Conservation (phyloP, 129 eudicot genomes). For the Smallanthus sonchifolius region DNA sequence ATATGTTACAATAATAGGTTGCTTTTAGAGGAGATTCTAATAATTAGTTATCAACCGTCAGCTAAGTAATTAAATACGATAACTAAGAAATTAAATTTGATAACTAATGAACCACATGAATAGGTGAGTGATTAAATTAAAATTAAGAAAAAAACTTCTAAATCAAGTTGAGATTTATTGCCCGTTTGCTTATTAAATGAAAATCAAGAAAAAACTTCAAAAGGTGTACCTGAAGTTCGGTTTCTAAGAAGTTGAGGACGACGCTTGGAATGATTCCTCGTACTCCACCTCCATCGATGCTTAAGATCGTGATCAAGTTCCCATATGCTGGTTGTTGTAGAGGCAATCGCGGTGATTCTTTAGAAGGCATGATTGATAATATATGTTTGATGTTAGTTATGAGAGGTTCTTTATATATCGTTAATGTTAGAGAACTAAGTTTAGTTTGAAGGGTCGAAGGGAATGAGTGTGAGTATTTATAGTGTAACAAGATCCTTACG, state of each 20-base stretch:
- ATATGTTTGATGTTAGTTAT: too few species aligned
- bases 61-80: too few species aligned
- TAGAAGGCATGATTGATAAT: conserved; percentile 12
- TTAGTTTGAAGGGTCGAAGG: not conserved
- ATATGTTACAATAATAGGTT: too few species aligned
- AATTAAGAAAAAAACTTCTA: too few species aligned
- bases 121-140: too few species aligned
- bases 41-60: not conserved
- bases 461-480: not conserved
- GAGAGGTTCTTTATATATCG: too few species aligned
- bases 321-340: conserved; percentile 35
- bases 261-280: conserved; percentile 39
- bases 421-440: not conserved
- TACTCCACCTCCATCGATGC: conserved; percentile 39
- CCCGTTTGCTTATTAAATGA: not conserved
- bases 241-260: conserved; percentile 28
- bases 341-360: conserved; percentile 16
- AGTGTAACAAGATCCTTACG: not conserved
- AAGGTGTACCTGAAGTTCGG: conserved; percentile 32
- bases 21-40: too few species aligned
- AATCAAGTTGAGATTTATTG: too few species aligned
- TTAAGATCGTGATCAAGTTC: conserved; percentile 30
- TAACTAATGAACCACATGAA: too few species aligned
- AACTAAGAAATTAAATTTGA: too few species aligned
- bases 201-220: not conserved